Base-by-base conservation (phyloP, 2,329 filamentous ascomycete genomes). In the Calonectria ilicicola region DNA sequence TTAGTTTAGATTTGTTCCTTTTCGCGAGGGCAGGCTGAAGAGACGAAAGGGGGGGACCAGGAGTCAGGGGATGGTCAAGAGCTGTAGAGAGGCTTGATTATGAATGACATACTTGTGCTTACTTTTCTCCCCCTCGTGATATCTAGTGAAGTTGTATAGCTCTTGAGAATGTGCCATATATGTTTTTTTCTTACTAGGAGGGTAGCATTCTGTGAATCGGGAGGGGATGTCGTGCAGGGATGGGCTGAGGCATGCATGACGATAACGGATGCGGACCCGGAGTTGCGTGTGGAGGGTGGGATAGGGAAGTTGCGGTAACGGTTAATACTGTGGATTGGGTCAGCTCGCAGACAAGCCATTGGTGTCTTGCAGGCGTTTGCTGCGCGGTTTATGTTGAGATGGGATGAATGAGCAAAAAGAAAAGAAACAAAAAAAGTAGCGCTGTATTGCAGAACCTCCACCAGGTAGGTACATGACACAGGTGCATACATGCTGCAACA, bases 261-360 rank as follows among this genome's bases (percentile, higher is more conserved):
- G 69, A 67, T 65, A 64, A 62, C 46, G 63, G 66, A 69, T 46
- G 62, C 62, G 53, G 62, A 42, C n/a, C 66, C 51, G 62, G 66
- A 60, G 15, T 27, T 68, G 56, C 42, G n/a, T 72, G 69, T 26
- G 58, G 65, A 68, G 65, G 64, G 65, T 72, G 67, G 71, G 67
- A 73, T 64, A 64, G 47, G 71, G 40, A 70, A 73, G 67, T 67
- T 72, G 65, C 60, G 70, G 69, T 65, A 72, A 60, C 19, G 38
- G 40, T 29, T n/a, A 65, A 27, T 35, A 27, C 10, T 35, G 35
- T 38, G 49, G 19, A 66, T 32, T 40, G 66, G 66, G 26, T 27
- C 26, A 19, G 29, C 14, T 44, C 27, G 46, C 51, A 66, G 35
- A 58, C 46, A 64, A 65, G 46, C 53, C 27, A 71, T 71, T 67